These are phyloP conservation scores for Handroanthus guayacan DNA, from an alignment of 257 asterid genomes.

Conservation along the genomic window DNA sequence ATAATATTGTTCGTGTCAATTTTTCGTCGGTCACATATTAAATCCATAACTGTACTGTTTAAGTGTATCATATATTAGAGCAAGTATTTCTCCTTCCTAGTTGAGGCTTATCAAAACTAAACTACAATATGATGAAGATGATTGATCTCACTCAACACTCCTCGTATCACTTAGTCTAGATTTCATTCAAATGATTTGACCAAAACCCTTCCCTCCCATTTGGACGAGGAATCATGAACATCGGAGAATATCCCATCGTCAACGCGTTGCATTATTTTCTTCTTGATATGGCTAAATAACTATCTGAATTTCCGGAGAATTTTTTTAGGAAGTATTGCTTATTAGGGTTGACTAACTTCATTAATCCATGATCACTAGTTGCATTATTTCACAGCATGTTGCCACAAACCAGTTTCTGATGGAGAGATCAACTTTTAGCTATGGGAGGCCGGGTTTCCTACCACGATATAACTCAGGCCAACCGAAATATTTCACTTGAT, in stretches of 20 bases:
- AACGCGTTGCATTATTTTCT: not conserved
- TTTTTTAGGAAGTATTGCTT: not conserved
- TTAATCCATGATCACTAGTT: no score
- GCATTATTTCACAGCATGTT: no score
- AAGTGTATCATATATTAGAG: not conserved
- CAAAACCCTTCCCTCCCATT: not conserved
- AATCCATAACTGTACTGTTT: not conserved
- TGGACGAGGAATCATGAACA: not conserved
- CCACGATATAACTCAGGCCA: no score
- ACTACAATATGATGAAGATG: no score
- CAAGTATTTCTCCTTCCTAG: not conserved
- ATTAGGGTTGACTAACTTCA: no score
- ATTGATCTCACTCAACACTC: not conserved
- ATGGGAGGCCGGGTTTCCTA: no score
- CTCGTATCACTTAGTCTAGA: not conserved
- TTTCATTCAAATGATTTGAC: not conserved
- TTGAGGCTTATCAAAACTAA: not conserved
- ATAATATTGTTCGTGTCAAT: not conserved
- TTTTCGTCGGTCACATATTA: not conserved
- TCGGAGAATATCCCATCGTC: not conserved
- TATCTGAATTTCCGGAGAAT: not conserved
- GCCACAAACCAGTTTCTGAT: no score
- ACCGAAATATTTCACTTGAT: no score
- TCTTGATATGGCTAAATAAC: not conserved
- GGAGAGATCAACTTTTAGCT: no score